A percentile compares a stretch with the other conserved stretches of the same genome.
phyloP scores from a whole-genome alignment of 1,284 basidiomycete species.

The Microbotryum violaceum region DNA sequence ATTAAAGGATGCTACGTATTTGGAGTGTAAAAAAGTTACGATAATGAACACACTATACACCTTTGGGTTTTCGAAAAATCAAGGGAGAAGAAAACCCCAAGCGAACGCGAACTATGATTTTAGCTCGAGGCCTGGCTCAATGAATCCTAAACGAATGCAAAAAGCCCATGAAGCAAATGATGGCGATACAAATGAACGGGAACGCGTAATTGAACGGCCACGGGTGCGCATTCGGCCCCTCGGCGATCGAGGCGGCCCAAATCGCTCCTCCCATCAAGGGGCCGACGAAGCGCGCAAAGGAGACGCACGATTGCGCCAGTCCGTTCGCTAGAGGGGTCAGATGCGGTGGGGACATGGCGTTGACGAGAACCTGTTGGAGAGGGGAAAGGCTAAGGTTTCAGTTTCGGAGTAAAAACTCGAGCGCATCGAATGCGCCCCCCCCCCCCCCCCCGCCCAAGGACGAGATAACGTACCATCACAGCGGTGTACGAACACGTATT shows the following conservation, averaged over 20 bases:
- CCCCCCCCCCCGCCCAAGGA: no score
- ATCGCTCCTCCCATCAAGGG: constrained; percentile 24
- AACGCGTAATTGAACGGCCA: constrained; percentile 28
- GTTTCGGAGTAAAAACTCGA: no score
- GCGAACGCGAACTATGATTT: no score
- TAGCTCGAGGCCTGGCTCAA: background rate
- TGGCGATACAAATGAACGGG: constrained; percentile 28
- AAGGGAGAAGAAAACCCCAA: no score
- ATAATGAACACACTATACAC: no score
- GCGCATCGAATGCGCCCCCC: no score
- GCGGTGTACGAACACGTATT: constrained; percentile 34
- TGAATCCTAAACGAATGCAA: constrained; percentile 24
- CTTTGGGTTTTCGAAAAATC: no score
- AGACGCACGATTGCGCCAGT: constrained; percentile 42
- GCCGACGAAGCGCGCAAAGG: constrained; percentile 43
- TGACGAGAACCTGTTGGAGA: constrained; percentile 33
- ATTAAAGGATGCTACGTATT: no score
- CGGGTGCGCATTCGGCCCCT: constrained; percentile 28
- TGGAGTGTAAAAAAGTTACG: no score
- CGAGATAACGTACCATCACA: constrained; percentile 25
- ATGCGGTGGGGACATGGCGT: constrained; percentile 43
- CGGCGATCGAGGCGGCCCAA: constrained; percentile 33
- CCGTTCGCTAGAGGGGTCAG: constrained; percentile 44
- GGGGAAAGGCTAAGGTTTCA: background rate
- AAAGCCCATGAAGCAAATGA: constrained; percentile 26